Percentiles rank a stretch among this genome's conserved stretches.
Conservation (phyloP, 140 eudicot genomes). For the Anethum foeniculum region DNA sequence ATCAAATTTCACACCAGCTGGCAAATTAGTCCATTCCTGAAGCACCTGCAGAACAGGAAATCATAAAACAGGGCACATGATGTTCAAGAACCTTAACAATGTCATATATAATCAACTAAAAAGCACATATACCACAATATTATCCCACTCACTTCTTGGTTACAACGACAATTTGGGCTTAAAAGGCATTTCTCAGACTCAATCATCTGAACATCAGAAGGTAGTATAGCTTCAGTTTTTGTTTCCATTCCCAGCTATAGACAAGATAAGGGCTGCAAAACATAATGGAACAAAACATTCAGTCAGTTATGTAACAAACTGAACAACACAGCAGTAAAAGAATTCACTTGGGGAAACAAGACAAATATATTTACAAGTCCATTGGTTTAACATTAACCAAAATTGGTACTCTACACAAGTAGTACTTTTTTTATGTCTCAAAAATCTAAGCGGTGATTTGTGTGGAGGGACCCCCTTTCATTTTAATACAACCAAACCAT, state of each 20-base stretch:
- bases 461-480: not conserved
- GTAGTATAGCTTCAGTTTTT: constrained; percentile 41
- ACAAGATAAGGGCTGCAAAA: not conserved
- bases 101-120: not conserved
- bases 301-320: too few species aligned
- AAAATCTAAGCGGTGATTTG: not conserved
- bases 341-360: not conserved
- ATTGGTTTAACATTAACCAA: not conserved
- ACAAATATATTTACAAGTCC: not conserved
- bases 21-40: constrained; percentile 76
- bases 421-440: not conserved
- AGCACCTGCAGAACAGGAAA: constrained; percentile 39
- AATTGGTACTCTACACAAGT: not conserved
- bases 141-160: constrained; percentile 43
- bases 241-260: constrained; percentile 30
- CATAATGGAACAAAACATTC: not conserved
- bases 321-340: not conserved
- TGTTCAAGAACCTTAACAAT: not conserved
- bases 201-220: constrained; percentile 39
- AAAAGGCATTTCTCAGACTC: constrained; percentile 56
- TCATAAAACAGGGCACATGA: not conserved
- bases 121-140: not conserved
- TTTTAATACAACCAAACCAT: not conserved
- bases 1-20: constrained; percentile 82
- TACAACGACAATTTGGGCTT: constrained; percentile 58